Conservation (phyloP, 2,329 filamentous ascomycete species). For the Arthrinium puccinioides region DNA sequence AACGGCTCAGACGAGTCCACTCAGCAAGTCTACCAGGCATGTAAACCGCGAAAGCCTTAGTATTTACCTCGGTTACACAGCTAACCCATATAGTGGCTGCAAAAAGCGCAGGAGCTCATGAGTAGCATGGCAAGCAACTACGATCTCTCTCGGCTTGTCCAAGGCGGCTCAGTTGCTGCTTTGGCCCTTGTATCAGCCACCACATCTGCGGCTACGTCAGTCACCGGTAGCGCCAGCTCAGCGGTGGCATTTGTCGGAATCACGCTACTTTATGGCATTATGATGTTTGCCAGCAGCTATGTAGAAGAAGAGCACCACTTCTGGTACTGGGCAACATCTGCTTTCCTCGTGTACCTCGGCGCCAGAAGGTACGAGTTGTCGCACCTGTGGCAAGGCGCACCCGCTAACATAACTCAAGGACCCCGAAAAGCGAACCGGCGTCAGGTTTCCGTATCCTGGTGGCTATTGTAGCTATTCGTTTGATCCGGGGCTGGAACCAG, state of each 20-base stretch:
- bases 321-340: conserved; percentile 85
- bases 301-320: conserved; percentile 98
- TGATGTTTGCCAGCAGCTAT: conserved; percentile 98
- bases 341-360: conserved; percentile 56
- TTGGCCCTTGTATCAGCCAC: conserved; percentile 33
- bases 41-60: not conserved
- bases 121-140: conserved; percentile 92
- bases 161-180: conserved; percentile 33
- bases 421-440: conserved; percentile 16
- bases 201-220: conserved; percentile 21
- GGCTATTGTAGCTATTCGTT: conserved; percentile 54
- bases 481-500: conserved; percentile 84
- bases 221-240: conserved; percentile 14
- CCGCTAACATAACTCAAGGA: conserved; percentile 1
- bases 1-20: not conserved
- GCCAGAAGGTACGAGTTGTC: conserved; percentile 28
- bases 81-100: conserved; percentile 49
- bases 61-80: no score
- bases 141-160: conserved; percentile 55
- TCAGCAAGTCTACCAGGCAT: not conserved
- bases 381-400: no score
- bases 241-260: conserved; percentile 40
- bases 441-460: no score
- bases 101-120: conserved; percentile 68
- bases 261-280: conserved; percentile 61